Evolutionary conservation across 768 basidiomycete genomes (phyloP).

Genomic region (Rhizopogon rudus): DNA sequence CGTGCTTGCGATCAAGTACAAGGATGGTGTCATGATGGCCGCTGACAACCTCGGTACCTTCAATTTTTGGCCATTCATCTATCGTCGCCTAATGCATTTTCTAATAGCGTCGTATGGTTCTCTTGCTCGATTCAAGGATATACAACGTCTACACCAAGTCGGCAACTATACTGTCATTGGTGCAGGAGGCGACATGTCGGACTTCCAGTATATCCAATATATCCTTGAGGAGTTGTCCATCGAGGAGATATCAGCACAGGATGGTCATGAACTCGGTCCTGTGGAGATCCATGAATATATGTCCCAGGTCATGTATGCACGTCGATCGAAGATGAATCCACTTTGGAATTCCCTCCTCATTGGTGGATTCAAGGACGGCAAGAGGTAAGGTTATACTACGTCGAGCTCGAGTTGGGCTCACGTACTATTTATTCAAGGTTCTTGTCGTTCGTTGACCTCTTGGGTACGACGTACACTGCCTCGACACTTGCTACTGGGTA

Average conservation of each 20-base stretch:
- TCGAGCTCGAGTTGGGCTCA: background rate
- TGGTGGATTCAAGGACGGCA: conserved; percentile 84
- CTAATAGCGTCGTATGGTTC: conserved; percentile 89
- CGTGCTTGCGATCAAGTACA: conserved; percentile 90
- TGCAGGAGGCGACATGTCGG: conserved; percentile 94
- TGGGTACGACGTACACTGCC: conserved; percentile 94
- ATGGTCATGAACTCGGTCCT: conserved; percentile 82
- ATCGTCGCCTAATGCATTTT: background rate
- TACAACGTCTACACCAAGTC: conserved; percentile 82
- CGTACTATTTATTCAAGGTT: conserved; percentile 50
- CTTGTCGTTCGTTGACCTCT: conserved; percentile 88
- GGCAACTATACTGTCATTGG: conserved; percentile 85
- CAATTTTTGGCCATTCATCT: background rate
- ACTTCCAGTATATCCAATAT: conserved; percentile 90
- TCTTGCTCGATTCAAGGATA: conserved; percentile 92
- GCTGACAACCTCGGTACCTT: conserved; percentile 90
- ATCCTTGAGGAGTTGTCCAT: conserved; percentile 73
- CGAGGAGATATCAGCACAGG: conserved; percentile 76
- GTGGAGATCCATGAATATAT: conserved; percentile 92
- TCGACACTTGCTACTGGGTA: conserved; percentile 95
- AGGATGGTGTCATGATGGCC: conserved; percentile 97
- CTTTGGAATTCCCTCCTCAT: conserved; percentile 94
- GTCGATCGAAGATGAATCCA: conserved; percentile 86
- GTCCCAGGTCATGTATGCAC: conserved; percentile 83
- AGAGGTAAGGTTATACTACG: conserved; percentile 46